Percentiles rank a stretch among this genome's conserved stretches.
Evolutionary conservation across 441 rosid genomes (phyloP).

Genomic region (Hura crepitans): DNA sequence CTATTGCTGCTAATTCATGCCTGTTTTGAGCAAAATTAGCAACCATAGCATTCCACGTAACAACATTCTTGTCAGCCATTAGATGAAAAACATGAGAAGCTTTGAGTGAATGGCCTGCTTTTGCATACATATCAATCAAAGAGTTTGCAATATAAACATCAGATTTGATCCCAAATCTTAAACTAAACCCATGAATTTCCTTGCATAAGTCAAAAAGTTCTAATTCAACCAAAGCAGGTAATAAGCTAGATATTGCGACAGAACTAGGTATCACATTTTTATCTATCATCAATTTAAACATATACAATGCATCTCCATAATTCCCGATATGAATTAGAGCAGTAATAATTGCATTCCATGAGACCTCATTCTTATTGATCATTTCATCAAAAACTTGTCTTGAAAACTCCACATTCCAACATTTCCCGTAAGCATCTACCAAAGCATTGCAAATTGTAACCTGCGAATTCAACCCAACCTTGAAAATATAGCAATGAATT

Average conservation of each 20-base stretch:
- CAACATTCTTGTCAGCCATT: conserved; percentile 54
- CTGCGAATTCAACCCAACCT: conserved; percentile 42
- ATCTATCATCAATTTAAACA: conserved; percentile 69
- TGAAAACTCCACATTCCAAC: conserved; percentile 55
- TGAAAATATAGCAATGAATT: conserved; percentile 45
- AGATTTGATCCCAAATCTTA: conserved; percentile 48
- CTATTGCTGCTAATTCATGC: conserved; percentile 53
- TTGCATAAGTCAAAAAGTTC: conserved; percentile 67
- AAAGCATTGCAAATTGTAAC: conserved; percentile 62
- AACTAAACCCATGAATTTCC: conserved; percentile 67
- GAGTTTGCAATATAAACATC: conserved; percentile 72
- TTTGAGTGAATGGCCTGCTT: conserved; percentile 61
- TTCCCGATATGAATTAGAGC: conserved; percentile 55
- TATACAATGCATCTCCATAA: conserved; percentile 54
- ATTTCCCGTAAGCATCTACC: conserved; percentile 77
- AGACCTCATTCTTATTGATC: conserved; percentile 62
- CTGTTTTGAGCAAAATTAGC: conserved; percentile 75
- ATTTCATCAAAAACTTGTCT: conserved; percentile 54
- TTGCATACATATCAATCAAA: conserved; percentile 84
- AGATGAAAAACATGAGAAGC: conserved; percentile 60
- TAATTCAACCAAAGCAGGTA: conserved; percentile 72
- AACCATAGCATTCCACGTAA: conserved; percentile 77
- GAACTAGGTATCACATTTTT: conserved; percentile 51
- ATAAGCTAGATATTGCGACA: conserved; percentile 66
- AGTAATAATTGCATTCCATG: conserved; percentile 89